Evolutionary conservation across 1,139 yeast species (phyloP), one percentile per base, ranked within the genome.

Genomic region (Debaryomyces singareniensis): DNA sequence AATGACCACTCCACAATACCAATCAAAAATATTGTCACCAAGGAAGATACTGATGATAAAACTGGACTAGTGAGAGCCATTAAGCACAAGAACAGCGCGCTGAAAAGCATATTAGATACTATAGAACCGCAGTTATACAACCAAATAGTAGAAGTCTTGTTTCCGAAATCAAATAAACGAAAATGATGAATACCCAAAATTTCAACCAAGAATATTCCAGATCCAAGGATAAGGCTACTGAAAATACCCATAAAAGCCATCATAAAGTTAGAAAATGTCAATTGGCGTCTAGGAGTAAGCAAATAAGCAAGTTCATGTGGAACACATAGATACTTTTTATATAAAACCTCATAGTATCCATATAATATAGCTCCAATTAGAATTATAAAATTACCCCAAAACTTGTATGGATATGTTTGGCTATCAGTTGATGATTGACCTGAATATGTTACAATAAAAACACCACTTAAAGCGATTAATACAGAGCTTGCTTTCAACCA

Each of bases 21-120:
- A 27, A 86, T 93, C 35, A 85, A 56, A 42, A 85, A 71, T 13
- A 87, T 86, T 0, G 95, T 83, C 31, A 84, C 62, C 35, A 86
- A 57, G 0, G 95, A 78, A 24, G 91, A 80, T 7, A 86, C 95
- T 0, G 91, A 77, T 2, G 94, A 81, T 30, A 86, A 64, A 2
- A 86, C 95, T 0, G 96, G 95, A 11, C 84, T 78, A 0, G 95
- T 86, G 35, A 86, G 67, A 1, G 95, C 80, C 82, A 85, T 83
- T 40, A 86, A 61, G 2, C 87, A 71, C 38, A 86, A 65, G 44
- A 86, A 84, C 25, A 82, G 66, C 3, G 84, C 82, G 27, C 86
- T 78, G 49, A 83, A 86, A 1, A 72, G 44, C 41, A 83, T 61
- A 49, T 86, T 86, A 13, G 82, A 68, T 1, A 74, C 39, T 1